These are phyloP conservation scores for Yarrowia sp. DNA, from an alignment of 805 yeast species.

Conservation along the genomic window DNA sequence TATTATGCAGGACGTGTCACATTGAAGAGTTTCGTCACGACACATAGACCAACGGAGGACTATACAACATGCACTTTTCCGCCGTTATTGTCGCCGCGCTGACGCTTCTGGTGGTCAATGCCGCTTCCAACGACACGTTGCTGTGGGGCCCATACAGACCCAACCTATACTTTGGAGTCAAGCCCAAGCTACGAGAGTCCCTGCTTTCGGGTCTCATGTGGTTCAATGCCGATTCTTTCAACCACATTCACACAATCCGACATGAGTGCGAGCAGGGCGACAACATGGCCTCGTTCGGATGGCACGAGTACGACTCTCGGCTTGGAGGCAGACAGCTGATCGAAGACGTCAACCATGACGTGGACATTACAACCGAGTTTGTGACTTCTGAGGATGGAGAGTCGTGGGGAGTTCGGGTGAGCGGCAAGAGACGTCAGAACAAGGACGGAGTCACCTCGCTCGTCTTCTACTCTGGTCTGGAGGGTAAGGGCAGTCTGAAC, in stretches of 20 bases:
- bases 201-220: conserved; percentile 85
- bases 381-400: conserved; percentile 76
- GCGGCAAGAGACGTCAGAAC: conserved; percentile 56
- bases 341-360: conserved; percentile 66
- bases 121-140: conserved; percentile 58
- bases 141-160: conserved; percentile 96
- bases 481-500: conserved; percentile 58
- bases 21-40: background rate
- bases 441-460: conserved; percentile 61
- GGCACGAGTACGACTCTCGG: conserved; percentile 89
- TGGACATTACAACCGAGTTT: conserved; percentile 72
- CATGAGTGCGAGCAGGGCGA: conserved; percentile 80
- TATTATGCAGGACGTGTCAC: conserved; percentile 30
- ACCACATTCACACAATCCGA: conserved; percentile 63
- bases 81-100: conserved; percentile 16
- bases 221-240: conserved; percentile 70
- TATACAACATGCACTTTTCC: conserved; percentile 11
- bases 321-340: conserved; percentile 83
- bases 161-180: conserved; percentile 81
- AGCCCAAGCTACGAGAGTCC: conserved; percentile 81
- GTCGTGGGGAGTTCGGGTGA: conserved; percentile 78
- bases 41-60: background rate
- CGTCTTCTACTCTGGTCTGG: conserved; percentile 80
- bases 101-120: conserved; percentile 33
- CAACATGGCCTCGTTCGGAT: conserved; percentile 74